These are phyloP conservation scores for Berkeleyomyces basicola DNA, from an alignment of 2,329 filamentous ascomycete species.

Conservation along the genomic window DNA sequence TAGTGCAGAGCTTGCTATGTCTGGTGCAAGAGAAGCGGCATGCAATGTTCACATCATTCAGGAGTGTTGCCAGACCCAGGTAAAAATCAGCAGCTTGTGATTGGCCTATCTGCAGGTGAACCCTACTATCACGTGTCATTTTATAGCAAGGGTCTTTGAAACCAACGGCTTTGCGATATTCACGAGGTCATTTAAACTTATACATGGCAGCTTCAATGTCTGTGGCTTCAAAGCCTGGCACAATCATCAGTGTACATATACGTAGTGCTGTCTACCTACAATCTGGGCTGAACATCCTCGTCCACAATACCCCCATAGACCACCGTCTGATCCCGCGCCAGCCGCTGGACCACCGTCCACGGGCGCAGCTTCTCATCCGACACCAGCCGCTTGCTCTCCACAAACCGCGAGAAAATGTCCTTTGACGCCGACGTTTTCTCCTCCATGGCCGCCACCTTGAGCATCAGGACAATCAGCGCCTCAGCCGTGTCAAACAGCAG, in stretches of 20 bases:
- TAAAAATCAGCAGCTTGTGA: background rate
- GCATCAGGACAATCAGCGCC: slow-evolving; percentile 27
- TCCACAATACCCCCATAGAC: slow-evolving; percentile 12
- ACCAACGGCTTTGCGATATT: too few relatives aligned
- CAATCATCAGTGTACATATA: background rate
- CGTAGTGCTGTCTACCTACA: slow-evolving; percentile 4
- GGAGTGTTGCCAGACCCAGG: background rate
- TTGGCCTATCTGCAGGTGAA: background rate
- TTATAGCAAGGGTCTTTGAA: background rate
- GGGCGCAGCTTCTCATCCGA: background rate
- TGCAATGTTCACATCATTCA: background rate
- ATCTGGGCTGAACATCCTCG: background rate
- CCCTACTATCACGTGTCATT: background rate
- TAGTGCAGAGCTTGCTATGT: too few relatives aligned
- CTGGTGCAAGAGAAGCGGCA: background rate
- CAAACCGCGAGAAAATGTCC: slow-evolving; percentile 26
- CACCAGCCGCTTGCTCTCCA: slow-evolving; percentile 18
- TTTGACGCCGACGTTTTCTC: slow-evolving; percentile 17
- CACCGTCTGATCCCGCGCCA: slow-evolving; percentile 13
- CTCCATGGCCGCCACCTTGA: slow-evolving; percentile 23
- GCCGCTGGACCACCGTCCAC: slow-evolving; percentile 1
- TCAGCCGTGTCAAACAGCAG: slow-evolving; percentile 29
- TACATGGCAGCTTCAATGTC: too few relatives aligned
- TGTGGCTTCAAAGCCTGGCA: background rate
- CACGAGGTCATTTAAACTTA: too few relatives aligned